Evolutionary conservation across 441 rosid genomes (phyloP).

Genomic region (Aleurites moluccanus): DNA sequence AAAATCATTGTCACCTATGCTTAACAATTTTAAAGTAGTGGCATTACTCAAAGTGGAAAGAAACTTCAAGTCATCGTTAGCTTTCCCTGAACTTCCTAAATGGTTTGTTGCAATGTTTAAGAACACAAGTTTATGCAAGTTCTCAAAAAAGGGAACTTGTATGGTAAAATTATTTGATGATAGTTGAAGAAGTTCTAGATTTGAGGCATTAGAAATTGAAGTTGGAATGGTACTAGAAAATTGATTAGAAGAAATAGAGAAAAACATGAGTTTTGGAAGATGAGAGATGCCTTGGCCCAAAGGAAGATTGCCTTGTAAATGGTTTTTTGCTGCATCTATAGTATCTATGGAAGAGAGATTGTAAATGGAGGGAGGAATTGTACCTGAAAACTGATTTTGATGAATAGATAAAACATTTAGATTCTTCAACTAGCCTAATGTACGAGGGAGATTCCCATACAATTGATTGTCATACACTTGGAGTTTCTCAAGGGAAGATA

Average conservation of each 20-base stretch:
- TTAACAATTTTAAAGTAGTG: background rate
- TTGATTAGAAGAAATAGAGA: too few relatives aligned
- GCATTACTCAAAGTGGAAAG: background rate
- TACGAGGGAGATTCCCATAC: background rate
- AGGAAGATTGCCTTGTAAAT: too few relatives aligned
- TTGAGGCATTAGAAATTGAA: background rate
- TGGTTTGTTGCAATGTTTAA: background rate
- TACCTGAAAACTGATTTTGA: too few relatives aligned
- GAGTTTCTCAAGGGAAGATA: too few relatives aligned
- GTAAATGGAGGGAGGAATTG: too few relatives aligned
- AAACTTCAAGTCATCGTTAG: background rate
- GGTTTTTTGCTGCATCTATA: too few relatives aligned
- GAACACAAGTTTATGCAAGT: background rate
- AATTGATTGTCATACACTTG: background rate
- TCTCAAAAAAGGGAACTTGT: background rate
- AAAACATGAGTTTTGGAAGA: too few relatives aligned
- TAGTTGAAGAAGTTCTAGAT: background rate
- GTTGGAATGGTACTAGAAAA: too few relatives aligned
- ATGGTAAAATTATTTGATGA: background rate
- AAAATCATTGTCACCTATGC: background rate
- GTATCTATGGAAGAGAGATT: too few relatives aligned
- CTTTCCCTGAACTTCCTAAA: background rate
- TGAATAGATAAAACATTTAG: too few relatives aligned
- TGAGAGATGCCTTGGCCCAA: too few relatives aligned
- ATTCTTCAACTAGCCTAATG: too few relatives aligned